Conservation (phyloP, 2,329 filamentous ascomycete genomes). For the Diaporthe citriasiana region DNA sequence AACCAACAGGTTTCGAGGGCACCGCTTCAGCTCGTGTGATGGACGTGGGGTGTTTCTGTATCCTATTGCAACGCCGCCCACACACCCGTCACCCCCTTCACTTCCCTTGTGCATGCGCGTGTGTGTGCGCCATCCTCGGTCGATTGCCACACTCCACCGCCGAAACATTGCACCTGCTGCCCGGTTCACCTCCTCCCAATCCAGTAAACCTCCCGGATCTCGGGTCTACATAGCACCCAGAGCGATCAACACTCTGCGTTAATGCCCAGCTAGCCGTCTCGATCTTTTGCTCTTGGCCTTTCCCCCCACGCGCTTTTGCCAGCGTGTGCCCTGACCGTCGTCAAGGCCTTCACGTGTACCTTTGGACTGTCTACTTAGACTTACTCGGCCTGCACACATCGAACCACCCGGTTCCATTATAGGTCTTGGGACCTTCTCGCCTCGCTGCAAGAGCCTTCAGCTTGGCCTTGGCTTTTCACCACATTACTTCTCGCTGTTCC, state of each 20-base stretch:
- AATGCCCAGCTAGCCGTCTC: constrained; percentile 6
- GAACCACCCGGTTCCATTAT: constrained; percentile 11
- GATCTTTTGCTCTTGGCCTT: constrained; percentile 22
- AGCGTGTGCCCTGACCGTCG: constrained; percentile 27
- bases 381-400: constrained; percentile 22
- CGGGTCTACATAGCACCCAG: constrained; percentile 33
- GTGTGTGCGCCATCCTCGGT: constrained; percentile 11
- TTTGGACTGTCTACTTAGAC: constrained; percentile 2
- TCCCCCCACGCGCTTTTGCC: constrained; percentile 26
- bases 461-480: constrained; percentile 28
- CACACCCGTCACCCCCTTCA: constrained; percentile 4
- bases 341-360: constrained; percentile 18
- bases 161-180: constrained; percentile 3
- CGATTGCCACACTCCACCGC: constrained; percentile 23
- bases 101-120: constrained; percentile 1
- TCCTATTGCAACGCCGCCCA: constrained; percentile 22
- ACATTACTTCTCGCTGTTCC: constrained; percentile 6
- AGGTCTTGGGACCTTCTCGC: constrained; percentile 16
- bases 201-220: constrained; percentile 22
- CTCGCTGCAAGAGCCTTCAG: constrained; percentile 28
- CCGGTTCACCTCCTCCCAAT: constrained; percentile 29
- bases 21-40: constrained; percentile 31
- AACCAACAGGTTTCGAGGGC: constrained; percentile 13
- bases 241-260: constrained; percentile 23
- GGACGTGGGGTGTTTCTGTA: constrained; percentile 27